phyloP scores from a whole-genome alignment of 441 rosid species.

The Sinapis alba region DNA sequence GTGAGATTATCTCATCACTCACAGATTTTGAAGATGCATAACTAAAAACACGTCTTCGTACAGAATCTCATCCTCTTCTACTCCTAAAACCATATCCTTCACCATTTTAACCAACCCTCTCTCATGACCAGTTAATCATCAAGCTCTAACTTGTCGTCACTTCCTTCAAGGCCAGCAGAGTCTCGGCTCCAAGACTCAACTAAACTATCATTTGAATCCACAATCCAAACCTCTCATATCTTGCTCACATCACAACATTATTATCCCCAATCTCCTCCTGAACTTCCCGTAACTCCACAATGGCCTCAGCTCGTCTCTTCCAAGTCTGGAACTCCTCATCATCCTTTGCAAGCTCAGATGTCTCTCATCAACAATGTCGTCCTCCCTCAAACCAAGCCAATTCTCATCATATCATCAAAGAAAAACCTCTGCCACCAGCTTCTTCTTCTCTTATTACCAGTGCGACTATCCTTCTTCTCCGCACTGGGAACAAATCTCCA shows the following conservation, averaged over 20 bases:
- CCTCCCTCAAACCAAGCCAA: slow-evolving; percentile 82
- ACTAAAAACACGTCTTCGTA: slow-evolving; percentile 87
- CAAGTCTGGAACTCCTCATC: slow-evolving; percentile 79
- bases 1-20: slow-evolving; percentile 30
- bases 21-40: slow-evolving; percentile 87
- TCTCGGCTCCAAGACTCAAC: slow-evolving; percentile 55
- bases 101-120: slow-evolving; percentile 66
- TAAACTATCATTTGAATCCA: slow-evolving; percentile 49
- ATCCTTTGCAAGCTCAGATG: slow-evolving; percentile 41
- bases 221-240: slow-evolving; percentile 95
- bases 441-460: slow-evolving; percentile 44
- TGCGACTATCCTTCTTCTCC: slow-evolving; percentile 46
- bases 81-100: slow-evolving; percentile 75
- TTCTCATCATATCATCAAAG: slow-evolving; percentile 76
- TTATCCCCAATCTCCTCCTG: slow-evolving; percentile 67
- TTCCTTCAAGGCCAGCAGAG: slow-evolving; percentile 40
- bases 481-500: slow-evolving; percentile 59
- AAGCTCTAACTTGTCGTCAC: slow-evolving; percentile 41
- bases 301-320: slow-evolving; percentile 92
- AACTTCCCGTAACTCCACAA: slow-evolving; percentile 87
- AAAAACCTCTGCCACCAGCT: slow-evolving; percentile 91
- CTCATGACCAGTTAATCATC: slow-evolving; percentile 46
- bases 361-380: slow-evolving; percentile 55
- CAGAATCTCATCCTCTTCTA: slow-evolving; percentile 76
- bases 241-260: slow-evolving; percentile 52